Evolutionary conservation across 176 grass and related monocot species (phyloP).

Genomic region (Avena sativa): DNA sequence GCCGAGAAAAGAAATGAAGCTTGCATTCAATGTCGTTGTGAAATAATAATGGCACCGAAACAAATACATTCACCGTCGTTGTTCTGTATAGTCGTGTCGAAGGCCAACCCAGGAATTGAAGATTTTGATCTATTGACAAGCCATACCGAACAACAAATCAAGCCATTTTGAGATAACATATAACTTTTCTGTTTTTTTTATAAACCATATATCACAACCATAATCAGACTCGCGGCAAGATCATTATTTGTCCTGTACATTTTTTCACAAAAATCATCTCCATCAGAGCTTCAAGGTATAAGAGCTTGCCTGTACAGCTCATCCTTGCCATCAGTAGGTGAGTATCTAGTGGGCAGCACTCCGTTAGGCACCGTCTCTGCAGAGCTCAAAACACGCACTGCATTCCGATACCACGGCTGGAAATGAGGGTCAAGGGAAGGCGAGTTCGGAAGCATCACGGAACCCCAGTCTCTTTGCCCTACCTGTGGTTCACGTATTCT

Average conservation of each 20-base stretch:
- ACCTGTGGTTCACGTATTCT: constrained; percentile 63
- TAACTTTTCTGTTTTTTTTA: constrained; percentile 35
- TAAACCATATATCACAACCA: constrained; percentile 26
- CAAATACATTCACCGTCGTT: too few relatives aligned
- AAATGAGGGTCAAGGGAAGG: constrained; percentile 56
- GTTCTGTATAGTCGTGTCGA: too few relatives aligned
- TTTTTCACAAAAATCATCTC: constrained; percentile 10
- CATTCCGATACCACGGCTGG: constrained; percentile 81
- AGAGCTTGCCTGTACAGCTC: constrained; percentile 86
- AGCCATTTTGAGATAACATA: constrained; percentile 10
- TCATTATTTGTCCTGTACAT: constrained; percentile 37
- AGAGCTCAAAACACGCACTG: constrained; percentile 62
- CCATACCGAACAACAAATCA: neutral
- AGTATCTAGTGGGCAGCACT: constrained; percentile 49
- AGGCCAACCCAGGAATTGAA: neutral
- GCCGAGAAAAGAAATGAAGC: too few relatives aligned
- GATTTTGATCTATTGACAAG: neutral
- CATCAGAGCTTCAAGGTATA: constrained; percentile 34
- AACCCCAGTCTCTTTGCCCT: constrained; percentile 87
- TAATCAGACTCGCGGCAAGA: neutral
- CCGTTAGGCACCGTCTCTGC: constrained; percentile 43
- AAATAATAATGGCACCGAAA: too few relatives aligned
- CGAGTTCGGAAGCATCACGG: constrained; percentile 56
- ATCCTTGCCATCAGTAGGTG: constrained; percentile 87
- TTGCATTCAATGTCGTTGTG: too few relatives aligned